Conservation (phyloP, 495 filamentous ascomycete species). For the Annulohypoxylon moriforme region DNA sequence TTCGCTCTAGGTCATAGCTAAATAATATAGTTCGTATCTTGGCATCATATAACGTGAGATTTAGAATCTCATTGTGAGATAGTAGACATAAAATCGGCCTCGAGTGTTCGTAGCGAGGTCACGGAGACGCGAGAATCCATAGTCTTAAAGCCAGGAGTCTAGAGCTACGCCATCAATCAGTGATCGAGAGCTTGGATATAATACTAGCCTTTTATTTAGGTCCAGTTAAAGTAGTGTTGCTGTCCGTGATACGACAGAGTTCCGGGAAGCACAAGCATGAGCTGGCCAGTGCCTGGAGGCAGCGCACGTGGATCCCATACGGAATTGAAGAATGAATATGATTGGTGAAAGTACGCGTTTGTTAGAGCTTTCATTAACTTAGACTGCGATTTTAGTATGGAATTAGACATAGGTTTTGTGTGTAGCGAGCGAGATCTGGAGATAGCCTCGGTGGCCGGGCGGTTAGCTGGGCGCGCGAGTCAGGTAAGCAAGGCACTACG, state of each 20-base stretch:
- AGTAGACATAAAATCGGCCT: not conserved
- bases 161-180: not conserved
- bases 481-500: not conserved
- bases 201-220: too few species aligned
- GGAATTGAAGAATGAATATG: not conserved
- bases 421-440: not conserved
- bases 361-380: not conserved
- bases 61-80: not conserved
- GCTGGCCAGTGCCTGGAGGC: not conserved
- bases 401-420: not conserved
- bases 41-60: constrained; percentile 9
- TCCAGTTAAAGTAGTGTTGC: not conserved
- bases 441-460: not conserved
- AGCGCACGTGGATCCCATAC: not conserved
- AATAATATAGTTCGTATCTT: not conserved
- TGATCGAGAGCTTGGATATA: not conserved
- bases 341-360: not conserved
- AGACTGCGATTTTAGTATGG: not conserved
- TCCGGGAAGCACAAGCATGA: constrained; percentile 4
- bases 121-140: not conserved
- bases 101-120: not conserved
- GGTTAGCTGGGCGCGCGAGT: not conserved
- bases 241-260: not conserved
- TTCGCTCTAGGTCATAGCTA: not conserved
- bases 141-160: not conserved